phyloP scores from a whole-genome alignment of 768 basidiomycete genomes.

The Plicaturopsis crispa region DNA sequence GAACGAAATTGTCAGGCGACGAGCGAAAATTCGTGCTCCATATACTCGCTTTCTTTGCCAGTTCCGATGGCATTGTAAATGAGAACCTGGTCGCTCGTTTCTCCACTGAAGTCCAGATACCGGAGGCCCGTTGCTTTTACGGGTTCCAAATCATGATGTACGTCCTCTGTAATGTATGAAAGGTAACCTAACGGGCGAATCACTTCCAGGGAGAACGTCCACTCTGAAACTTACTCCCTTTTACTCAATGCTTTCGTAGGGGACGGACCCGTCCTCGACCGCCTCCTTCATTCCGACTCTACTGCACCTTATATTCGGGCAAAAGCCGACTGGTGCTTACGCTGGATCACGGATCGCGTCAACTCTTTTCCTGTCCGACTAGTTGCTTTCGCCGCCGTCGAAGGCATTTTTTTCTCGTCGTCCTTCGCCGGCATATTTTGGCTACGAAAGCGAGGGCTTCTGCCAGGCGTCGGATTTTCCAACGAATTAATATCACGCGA shows the following conservation, averaged over 20 bases:
- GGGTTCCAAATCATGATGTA: constrained; percentile 92
- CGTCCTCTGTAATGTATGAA: too few species aligned
- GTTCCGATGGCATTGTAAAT: constrained; percentile 76
- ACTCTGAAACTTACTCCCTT: constrained; percentile 76
- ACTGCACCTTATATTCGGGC: constrained; percentile 68
- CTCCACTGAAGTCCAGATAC: constrained; percentile 65
- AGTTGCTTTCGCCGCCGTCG: constrained; percentile 74
- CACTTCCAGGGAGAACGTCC: constrained; percentile 64
- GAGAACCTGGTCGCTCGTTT: constrained; percentile 77
- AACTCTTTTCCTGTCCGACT: constrained; percentile 69
- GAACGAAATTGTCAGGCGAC: constrained; percentile 54
- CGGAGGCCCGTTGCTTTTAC: constrained; percentile 77
- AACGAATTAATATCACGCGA: constrained; percentile 82
- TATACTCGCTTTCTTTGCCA: constrained; percentile 77
- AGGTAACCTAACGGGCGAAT: too few species aligned
- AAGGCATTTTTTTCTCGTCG: constrained; percentile 78
- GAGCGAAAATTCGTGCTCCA: constrained; percentile 71
- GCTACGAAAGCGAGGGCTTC: constrained; percentile 76
- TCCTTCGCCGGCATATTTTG: constrained; percentile 77
- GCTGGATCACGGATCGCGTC: constrained; percentile 58
- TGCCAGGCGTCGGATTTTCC: constrained; percentile 79
- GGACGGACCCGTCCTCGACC: constrained; percentile 48
- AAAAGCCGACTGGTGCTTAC: constrained; percentile 74
- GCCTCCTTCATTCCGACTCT: constrained; percentile 69
- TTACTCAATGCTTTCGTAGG: constrained; percentile 77